These are phyloP conservation scores for Solanum pimpinellifolium DNA, from an alignment of 257 asterid genomes.

Conservation along the genomic window DNA sequence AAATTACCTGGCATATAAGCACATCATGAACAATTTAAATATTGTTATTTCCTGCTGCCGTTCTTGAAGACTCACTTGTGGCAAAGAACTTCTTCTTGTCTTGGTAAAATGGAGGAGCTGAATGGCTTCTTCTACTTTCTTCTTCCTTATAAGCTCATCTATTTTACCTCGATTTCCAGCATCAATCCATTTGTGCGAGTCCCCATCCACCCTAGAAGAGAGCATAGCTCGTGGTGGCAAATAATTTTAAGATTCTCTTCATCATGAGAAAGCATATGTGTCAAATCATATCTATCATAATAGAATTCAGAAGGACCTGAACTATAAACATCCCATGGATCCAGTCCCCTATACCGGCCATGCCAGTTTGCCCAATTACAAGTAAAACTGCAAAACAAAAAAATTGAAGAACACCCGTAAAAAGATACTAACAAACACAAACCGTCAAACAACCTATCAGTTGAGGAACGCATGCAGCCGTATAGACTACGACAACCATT, in stretches of 20 bases:
- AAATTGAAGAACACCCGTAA: too few relatives aligned
- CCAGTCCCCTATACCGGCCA: conserved; percentile 12
- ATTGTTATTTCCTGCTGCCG: conserved; percentile 17
- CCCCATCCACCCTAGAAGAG: neutral
- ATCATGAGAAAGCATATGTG: conserved; percentile 4
- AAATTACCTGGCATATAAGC: conserved; percentile 6
- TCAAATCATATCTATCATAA: neutral
- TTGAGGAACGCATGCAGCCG: too few relatives aligned
- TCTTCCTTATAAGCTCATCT: neutral
- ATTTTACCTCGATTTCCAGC: too few relatives aligned
- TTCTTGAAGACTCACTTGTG: conserved; percentile 15
- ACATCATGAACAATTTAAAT: neutral
- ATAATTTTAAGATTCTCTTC: too few relatives aligned
- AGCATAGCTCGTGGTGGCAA: neutral
- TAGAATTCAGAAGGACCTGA: conserved; percentile 11
- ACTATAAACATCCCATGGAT: conserved; percentile 6
- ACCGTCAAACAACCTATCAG: too few relatives aligned
- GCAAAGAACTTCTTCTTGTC: conserved; percentile 26
- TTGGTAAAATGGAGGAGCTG: conserved; percentile 17
- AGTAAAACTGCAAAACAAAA: too few relatives aligned
- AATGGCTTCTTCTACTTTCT: neutral
- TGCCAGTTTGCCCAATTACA: too few relatives aligned
- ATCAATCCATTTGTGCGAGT: conserved; percentile 8
- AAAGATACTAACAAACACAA: too few relatives aligned
- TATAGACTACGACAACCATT: too few relatives aligned